Evolutionary conservation across 345 rosid genomes (phyloP), one percentile per base, ranked within the genome.

Genomic region (Eucalyptus curtisii): DNA sequence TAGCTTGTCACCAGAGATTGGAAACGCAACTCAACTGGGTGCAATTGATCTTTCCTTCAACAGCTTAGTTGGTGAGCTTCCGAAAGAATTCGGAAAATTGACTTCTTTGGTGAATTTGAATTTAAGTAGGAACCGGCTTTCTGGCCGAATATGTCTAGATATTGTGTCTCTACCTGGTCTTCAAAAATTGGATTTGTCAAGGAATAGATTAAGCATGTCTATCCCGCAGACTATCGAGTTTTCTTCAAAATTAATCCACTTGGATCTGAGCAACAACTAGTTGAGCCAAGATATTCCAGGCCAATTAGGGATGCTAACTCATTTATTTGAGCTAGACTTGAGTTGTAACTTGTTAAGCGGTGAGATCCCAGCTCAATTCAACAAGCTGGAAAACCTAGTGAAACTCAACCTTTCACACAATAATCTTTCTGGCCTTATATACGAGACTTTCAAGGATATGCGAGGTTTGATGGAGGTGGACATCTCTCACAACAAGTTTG

Each of bases 211-310:
- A 3, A 85, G 47, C 33, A 86, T 49, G 31, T 50, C 86, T 45
- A 86, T 89, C 15, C 88, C 79, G 0, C 25, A 1, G 7, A 11
- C 66, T 31, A 86, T 68, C 4, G 53, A 48, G 44, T 2, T 4
- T 24, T 31, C 44, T 59, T 93, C 49, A 86, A 81, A 13, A 91
- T 50, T 93, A n/a, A 5, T 10, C 50, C 37, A 15, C 89, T 88
- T 93, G 91, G 86, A 92, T 88, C 44, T 93, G 92, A 91, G 94
- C 81, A 84, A 30, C 42, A 93, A 94, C 45, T 3, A 80, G 5
- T 87, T 94, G 33, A 86, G 45, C 13, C 87, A 87, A 53, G 19
- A 53, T 27, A 93, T 93, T 87, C 93, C 94, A 5, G 7, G 3
- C 4, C 31, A 85, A 5, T 47, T 93, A 7, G 86, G 88, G 48